These are phyloP conservation scores for Sporothrix dimorphospora DNA, from an alignment of 2,329 filamentous ascomycete species.

Conservation along the genomic window DNA sequence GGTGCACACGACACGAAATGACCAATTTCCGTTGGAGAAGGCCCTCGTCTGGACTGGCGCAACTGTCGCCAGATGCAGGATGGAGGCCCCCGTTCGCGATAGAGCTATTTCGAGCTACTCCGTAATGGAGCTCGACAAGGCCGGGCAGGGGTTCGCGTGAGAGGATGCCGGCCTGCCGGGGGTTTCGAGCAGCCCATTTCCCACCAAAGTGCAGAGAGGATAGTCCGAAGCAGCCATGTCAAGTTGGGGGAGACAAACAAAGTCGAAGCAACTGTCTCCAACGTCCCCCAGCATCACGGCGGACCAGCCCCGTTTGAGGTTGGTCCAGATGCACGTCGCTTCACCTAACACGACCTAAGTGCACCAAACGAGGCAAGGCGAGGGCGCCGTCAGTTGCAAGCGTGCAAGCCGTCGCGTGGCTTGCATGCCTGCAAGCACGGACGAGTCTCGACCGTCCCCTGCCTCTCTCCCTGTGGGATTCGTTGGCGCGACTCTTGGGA, in stretches of 20 bases:
- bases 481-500: neutral
- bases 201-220: neutral
- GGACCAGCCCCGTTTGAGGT: neutral
- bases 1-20: slow-evolving; percentile 9
- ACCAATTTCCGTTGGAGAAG: neutral
- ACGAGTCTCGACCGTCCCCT: neutral
- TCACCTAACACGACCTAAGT: neutral
- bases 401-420: neutral
- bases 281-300: neutral
- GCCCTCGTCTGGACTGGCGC: neutral
- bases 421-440: neutral
- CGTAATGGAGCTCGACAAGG: neutral
- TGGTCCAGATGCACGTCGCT: neutral
- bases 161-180: slow-evolving; percentile 10
- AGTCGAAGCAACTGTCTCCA: neutral
- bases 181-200: slow-evolving; percentile 3
- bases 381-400: neutral
- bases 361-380: neutral
- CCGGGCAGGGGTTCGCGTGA: neutral
- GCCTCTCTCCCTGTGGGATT: slow-evolving; percentile 1
- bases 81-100: neutral
- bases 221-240: neutral
- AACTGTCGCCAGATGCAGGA: slow-evolving; percentile 8
- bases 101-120: slow-evolving; percentile 3
- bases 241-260: neutral